Evolutionary conservation across 805 yeast genomes (phyloP), one percentile per base, ranked within the genome.

Genomic region (Kurtzmaniella fragi): DNA sequence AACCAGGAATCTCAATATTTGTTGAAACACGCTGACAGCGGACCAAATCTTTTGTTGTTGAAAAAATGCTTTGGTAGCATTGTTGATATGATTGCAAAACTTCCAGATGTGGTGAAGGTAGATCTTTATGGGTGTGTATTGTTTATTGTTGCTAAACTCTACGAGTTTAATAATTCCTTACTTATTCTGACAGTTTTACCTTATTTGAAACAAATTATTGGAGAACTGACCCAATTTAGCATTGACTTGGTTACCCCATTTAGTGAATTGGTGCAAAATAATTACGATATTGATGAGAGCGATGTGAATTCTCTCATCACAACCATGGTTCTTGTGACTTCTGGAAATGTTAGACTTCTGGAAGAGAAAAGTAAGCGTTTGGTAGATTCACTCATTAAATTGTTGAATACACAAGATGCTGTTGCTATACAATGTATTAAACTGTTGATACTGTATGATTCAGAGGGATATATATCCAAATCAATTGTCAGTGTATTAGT

Each of bases 51-150:
- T 13, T 39, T 58, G 3, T 50, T 77, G 28, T 59, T 78, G 43
- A 78, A 69, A 52, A 74, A 67, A 40, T 65, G 73, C 5, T 75
- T 76, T 41, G 64, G 61, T 12, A 67, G 74, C 1, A 62, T 85
- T 16, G 75, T 80, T n/a, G 76, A 67, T 6, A 83, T 85, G 80
- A 70, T 80, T 16, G 70, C 69, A 12, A 64, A 64, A 27, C 80
- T 90, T 48, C 91, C 95, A 0, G 77, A 70, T 17, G 70, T 82
- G 14, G 83, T 87, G 34, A 77, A 77, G 47, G 58, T 67, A 10
- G 98, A 91, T 55, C 61, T 91, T 23, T 78, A 77, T 52, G 73
- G 90, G 0, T 82, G 95, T 49, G 50, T 84, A 30, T 59, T 90
- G 17, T 81, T 73, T 49, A 71, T 83, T 5, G 73, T 84, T 41